Conservation (phyloP, 108 stramenopile genomes). For the Discostella stelligeroides region DNA sequence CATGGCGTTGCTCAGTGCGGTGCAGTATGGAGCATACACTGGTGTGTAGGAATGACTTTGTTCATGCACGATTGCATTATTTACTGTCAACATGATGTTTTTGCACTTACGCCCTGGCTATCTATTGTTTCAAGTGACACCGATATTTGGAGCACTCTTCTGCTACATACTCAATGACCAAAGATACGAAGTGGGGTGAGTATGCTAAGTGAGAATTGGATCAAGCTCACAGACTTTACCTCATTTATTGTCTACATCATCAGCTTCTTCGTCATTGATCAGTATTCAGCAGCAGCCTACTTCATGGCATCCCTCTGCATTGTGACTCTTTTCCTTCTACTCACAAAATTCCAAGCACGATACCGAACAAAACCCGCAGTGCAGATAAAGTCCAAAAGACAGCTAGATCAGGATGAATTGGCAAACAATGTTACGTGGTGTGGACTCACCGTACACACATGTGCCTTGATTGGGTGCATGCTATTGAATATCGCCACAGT, state of each 20-base stretch:
- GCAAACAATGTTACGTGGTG: constrained; percentile 59
- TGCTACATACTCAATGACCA: constrained; percentile 51
- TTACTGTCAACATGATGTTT: neutral
- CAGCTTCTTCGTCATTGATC: constrained; percentile 65
- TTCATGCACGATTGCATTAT: neutral
- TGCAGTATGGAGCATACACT: constrained; percentile 96
- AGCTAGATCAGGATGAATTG: constrained; percentile 63
- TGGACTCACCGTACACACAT: constrained; percentile 73
- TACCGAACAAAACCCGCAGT: constrained; percentile 49
- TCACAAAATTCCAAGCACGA: constrained; percentile 72
- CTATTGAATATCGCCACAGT: constrained; percentile 90
- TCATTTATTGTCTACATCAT: no score
- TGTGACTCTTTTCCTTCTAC: constrained; percentile 57
- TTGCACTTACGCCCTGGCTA: neutral
- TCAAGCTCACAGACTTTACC: neutral
- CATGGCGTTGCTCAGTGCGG: constrained; percentile 90
- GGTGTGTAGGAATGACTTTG: constrained; percentile 44
- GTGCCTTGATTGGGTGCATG: constrained; percentile 84
- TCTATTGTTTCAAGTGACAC: constrained; percentile 35
- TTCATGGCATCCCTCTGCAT: constrained; percentile 66
- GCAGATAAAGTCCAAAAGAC: constrained; percentile 54
- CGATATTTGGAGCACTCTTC: constrained; percentile 88
- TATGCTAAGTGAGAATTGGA: neutral
- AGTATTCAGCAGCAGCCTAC: constrained; percentile 86
- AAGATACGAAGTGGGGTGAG: constrained; percentile 56